Conservation (phyloP, 73 alveolate genomes). For the Paramecium octaurelia region DNA sequence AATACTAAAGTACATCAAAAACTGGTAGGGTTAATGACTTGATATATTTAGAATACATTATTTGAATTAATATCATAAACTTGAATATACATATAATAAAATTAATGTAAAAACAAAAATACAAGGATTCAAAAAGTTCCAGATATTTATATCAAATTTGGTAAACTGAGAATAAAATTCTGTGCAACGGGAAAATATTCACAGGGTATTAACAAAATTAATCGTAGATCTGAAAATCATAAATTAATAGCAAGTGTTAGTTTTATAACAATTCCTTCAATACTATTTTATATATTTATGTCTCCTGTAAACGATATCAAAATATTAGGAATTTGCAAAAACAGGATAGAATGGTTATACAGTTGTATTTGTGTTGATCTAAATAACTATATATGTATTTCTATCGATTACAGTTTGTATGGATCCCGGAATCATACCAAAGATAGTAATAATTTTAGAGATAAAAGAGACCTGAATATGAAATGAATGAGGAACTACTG, state of each 20-base stretch:
- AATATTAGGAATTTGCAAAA: neutral
- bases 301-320: constrained; percentile 44
- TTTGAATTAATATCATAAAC: neutral
- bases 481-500: constrained; percentile 56
- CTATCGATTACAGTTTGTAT: constrained; percentile 13
- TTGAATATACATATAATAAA: neutral
- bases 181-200: constrained; percentile 44
- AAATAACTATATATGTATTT: neutral
- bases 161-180: constrained; percentile 49
- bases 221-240: constrained; percentile 60
- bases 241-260: constrained; percentile 52
- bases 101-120: neutral
- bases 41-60: neutral
- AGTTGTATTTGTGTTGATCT: constrained; percentile 7
- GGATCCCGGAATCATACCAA: constrained; percentile 63
- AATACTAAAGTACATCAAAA: neutral
- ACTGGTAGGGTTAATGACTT: neutral
- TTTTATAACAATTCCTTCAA: constrained; percentile 47
- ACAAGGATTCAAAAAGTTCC: neutral
- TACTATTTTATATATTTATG: constrained; percentile 54
- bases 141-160: constrained; percentile 42
- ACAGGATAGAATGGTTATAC: constrained; percentile 23
- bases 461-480: constrained; percentile 49
- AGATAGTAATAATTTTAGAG: constrained; percentile 12
- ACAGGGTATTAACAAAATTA: constrained; percentile 41